Percentiles rank a stretch among this genome's conserved stretches.
These are phyloP conservation scores for Fusarium sp. DNA, from an alignment of 2,329 filamentous ascomycete genomes.

Conservation along the genomic window DNA sequence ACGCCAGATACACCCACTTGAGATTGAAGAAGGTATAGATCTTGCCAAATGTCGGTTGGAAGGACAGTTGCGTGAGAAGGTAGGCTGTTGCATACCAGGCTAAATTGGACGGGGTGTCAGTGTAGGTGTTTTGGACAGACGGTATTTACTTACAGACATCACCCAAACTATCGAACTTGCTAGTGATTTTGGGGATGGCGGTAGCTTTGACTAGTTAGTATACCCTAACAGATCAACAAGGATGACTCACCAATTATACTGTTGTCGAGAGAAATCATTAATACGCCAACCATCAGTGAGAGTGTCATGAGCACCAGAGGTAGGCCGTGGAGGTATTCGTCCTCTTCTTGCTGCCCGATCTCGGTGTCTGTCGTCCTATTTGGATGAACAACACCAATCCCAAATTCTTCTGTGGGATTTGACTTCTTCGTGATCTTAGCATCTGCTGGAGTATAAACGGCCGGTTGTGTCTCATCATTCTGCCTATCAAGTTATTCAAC, in stretches of 20 bases:
- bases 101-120: not conserved
- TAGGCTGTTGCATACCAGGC: constrained; percentile 54
- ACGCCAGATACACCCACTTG: constrained; percentile 49
- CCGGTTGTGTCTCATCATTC: accelerated
- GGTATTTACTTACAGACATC: constrained; percentile 35
- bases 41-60: constrained; percentile 50
- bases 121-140: accelerated
- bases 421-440: not conserved
- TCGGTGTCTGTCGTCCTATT: not conserved
- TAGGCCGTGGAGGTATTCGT: constrained; percentile 32
- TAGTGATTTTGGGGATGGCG: constrained; percentile 47
- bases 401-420: not conserved
- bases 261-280: constrained; percentile 44
- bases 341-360: not conserved
- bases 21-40: constrained; percentile 52
- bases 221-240: accelerated
- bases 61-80: constrained; percentile 44
- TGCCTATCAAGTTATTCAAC: not conserved
- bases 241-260: constrained; percentile 36
- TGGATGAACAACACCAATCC: not conserved
- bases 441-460: accelerated
- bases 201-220: constrained; percentile 32
- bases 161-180: constrained; percentile 53
- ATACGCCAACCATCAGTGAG: constrained; percentile 38
- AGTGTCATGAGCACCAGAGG: constrained; percentile 31